phyloP scores from a whole-genome alignment of 805 yeast species.

The Komagataella pastoris region DNA sequence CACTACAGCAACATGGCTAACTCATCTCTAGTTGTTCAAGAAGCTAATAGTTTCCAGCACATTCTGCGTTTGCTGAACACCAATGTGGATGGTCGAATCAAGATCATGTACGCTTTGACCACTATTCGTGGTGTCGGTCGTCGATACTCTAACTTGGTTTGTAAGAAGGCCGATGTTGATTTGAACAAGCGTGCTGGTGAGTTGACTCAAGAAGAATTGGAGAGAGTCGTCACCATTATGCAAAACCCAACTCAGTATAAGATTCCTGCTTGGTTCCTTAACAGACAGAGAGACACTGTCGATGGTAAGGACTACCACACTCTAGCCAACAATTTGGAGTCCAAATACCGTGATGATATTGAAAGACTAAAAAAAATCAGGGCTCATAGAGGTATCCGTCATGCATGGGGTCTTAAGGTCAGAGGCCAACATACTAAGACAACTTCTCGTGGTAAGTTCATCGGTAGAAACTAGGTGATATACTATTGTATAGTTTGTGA shows the following conservation, averaged over 20 bases:
- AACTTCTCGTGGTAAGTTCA: constrained; percentile 81
- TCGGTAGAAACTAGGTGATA: constrained; percentile 6
- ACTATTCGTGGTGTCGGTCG: constrained; percentile 99
- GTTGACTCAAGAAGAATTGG: constrained; percentile 99
- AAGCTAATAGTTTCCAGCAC: constrained; percentile 99
- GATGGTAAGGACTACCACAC: constrained; percentile 99
- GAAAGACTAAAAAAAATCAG: constrained; percentile 99
- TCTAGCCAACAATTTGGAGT: constrained; percentile 97
- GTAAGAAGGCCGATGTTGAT: constrained; percentile 99
- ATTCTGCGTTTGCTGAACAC: constrained; percentile 99
- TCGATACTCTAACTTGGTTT: constrained; percentile 99
- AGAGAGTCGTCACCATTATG: constrained; percentile 98
- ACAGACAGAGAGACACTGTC: constrained; percentile 96
- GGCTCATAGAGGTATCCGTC: constrained; percentile 99
- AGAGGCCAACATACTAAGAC: constrained; percentile 99
- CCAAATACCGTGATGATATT: constrained; percentile 98
- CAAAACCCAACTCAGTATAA: constrained; percentile 99
- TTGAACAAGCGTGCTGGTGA: constrained; percentile 99
- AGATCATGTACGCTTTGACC: constrained; percentile 99
- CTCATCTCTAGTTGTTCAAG: constrained; percentile 97
- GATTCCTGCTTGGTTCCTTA: constrained; percentile 99
- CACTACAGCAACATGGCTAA: constrained; percentile 15
- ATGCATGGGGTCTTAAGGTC: constrained; percentile 99
- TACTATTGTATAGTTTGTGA: not conserved
- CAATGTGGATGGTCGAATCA: constrained; percentile 99